Evolutionary conservation across 495 filamentous ascomycete species (phyloP), one percentile per base, ranked within the genome.

Genomic region (Podospora australis): DNA sequence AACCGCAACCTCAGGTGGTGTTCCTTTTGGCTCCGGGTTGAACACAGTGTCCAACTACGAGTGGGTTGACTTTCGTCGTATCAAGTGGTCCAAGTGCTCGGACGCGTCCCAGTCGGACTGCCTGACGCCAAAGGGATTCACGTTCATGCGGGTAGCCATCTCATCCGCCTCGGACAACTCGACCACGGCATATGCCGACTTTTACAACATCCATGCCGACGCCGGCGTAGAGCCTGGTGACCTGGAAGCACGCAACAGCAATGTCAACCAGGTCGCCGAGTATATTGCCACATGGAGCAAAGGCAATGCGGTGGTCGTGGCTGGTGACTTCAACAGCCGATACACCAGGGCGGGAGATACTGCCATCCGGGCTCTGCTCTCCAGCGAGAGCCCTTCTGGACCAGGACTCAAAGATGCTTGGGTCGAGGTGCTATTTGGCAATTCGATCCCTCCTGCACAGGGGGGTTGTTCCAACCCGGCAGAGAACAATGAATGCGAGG

Each of bases 51-150:
- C 77, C 24, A 75, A 75, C 57, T 74, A 72, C 49, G 55, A 70
- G 48, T 83, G 74, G 70, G 52, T 73, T 19, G 69, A 74, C 55
- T 78, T 81, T 56, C 61, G 66, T 30, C 77, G 79, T 6, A 63
- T 67, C 21, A 78, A 79, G 42, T 85, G 81, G 81, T 56, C 64
- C 14, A 69, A 52, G 0, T 85, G 80, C 62, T 75, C 71, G 26
- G 62, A 77, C 58, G 70, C 68, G 1, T 75, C 72, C 3, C 72
- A 68, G 0, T 41, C 52, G 3, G 80, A 85, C 53, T 85, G 81
- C 54, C 57, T 83, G 30, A 82, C 79, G 7, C 80, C 80, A 10
- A 85, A 85, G 58, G 81, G 80, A 3, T 81, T 79, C 54, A 79
- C 79, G 0, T 77, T 77, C 40, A 81, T 81, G 79, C 71, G 78